A percentile compares a stretch with the other conserved stretches of the same genome.
These are phyloP conservation scores for Trametes polyzona DNA, from an alignment of 1,284 basidiomycete genomes.

Conservation along the genomic window DNA sequence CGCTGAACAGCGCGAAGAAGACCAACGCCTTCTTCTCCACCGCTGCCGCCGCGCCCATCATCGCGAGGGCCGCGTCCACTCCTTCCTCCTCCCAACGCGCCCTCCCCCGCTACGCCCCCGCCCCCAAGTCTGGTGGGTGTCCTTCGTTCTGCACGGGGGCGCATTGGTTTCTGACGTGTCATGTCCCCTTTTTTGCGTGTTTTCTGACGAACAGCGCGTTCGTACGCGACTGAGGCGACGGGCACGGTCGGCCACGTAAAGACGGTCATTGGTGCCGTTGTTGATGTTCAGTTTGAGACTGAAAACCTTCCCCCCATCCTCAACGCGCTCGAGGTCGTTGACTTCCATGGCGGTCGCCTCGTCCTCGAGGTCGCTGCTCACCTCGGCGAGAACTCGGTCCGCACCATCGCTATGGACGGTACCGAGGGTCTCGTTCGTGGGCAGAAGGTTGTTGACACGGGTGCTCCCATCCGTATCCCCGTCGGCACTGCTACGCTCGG, in stretches of 20 bases:
- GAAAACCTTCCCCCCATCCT: conserved; percentile 95
- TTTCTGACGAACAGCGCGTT: conserved; percentile 61
- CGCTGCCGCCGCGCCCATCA: conserved; percentile 50
- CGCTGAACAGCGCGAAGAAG: conserved; percentile 72
- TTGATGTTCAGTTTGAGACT: conserved; percentile 94
- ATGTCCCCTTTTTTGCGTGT: conserved; percentile 20
- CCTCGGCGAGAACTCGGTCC: conserved; percentile 98
- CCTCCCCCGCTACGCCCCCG: conserved; percentile 48
- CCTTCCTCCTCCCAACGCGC: conserved; percentile 38
- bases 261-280: conserved; percentile 98
- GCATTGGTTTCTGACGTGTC: conserved; percentile 21
- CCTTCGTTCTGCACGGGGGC: not conserved
- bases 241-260: conserved; percentile 78
- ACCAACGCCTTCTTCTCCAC: conserved; percentile 80
- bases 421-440: conserved; percentile 99
- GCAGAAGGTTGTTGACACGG: conserved; percentile 96
- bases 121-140: conserved; percentile 49
- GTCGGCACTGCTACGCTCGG: conserved; percentile 94
- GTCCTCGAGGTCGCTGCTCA: conserved; percentile 97
- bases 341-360: conserved; percentile 90
- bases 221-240: conserved; percentile 91
- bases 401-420: conserved; percentile 98
- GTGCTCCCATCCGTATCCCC: conserved; percentile 94
- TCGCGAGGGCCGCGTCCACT: conserved; percentile 41
- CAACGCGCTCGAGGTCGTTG: conserved; percentile 97